phyloP scores from a whole-genome alignment of 2,329 filamentous ascomycete species.

The Ascochyta fabae region DNA sequence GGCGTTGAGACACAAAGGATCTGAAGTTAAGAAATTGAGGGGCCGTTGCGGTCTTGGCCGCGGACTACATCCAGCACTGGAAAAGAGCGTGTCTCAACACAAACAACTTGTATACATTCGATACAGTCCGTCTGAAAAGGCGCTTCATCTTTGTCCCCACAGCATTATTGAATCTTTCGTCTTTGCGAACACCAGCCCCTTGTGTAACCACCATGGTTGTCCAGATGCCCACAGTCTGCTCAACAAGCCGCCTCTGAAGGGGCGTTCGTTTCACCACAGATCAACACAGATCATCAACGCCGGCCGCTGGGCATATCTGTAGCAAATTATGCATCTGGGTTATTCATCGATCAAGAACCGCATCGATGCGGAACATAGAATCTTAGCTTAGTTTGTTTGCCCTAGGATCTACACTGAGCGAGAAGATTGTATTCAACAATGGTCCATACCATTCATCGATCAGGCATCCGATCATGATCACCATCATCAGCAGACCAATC shows the following conservation, averaged over 20 bases:
- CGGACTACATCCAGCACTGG: slow-evolving; percentile 10
- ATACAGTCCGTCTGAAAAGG: slow-evolving; percentile 13
- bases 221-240: not conserved
- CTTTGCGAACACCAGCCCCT: not conserved
- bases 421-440: not conserved
- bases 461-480: not conserved
- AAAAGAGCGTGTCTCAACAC: slow-evolving; percentile 16
- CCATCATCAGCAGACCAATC: not conserved
- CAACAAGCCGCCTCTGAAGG: not conserved
- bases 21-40: slow-evolving; percentile 3
- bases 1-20: slow-evolving; percentile 8
- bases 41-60: slow-evolving; percentile 5
- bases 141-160: slow-evolving; percentile 5
- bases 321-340: not conserved
- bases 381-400: not conserved
- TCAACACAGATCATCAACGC: not conserved
- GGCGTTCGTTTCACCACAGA: not conserved
- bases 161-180: slow-evolving; percentile 7
- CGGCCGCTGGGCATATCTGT: not conserved
- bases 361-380: not conserved
- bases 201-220: not conserved
- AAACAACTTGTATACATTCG: slow-evolving; percentile 2
- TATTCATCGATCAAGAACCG: not conserved
- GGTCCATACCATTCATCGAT: not conserved
- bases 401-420: not conserved